Percentiles rank a stretch among this genome's conserved stretches.
These are phyloP conservation scores for Ophiobolus disseminans DNA, from an alignment of 2,329 filamentous ascomycete genomes.

Conservation along the genomic window DNA sequence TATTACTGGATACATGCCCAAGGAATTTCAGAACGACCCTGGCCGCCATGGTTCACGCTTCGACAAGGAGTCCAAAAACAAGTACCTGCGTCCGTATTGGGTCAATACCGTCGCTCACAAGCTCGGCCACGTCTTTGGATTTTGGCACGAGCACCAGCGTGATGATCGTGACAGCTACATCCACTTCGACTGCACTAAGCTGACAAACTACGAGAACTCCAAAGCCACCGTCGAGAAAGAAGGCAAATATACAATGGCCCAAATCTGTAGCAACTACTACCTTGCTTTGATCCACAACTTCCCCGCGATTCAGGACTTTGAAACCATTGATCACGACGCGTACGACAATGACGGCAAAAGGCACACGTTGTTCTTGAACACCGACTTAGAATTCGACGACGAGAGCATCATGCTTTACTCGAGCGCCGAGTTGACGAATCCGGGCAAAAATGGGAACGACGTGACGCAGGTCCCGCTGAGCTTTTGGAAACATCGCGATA, in stretches of 20 bases:
- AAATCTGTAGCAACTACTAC: slow-evolving; percentile 5
- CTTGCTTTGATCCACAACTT: slow-evolving; percentile 4
- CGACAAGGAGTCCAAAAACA: background rate
- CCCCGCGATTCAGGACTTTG: background rate
- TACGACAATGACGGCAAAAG: background rate
- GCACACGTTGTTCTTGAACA: slow-evolving; percentile 2
- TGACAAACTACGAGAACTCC: background rate
- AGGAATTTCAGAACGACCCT: background rate
- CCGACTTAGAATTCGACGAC: slow-evolving; percentile 4
- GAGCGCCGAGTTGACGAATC: background rate
- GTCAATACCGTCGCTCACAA: slow-evolving; percentile 1
- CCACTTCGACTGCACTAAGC: background rate
- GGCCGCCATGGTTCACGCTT: slow-evolving; percentile 1
- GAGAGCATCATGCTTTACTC: slow-evolving; percentile 10
- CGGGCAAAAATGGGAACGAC: background rate
- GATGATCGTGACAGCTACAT: background rate
- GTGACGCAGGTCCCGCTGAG: slow-evolving; percentile 3
- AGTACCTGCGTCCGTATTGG: background rate
- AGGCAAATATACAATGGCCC: background rate
- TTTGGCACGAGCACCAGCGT: slow-evolving; percentile 6
- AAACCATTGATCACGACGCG: slow-evolving; percentile 2
- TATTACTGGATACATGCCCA: slow-evolving; percentile 5
- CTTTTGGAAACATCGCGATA: slow-evolving; percentile 1
- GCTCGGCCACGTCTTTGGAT: slow-evolving; percentile 1
- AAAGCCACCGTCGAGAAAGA: slow-evolving; percentile 1